phyloP scores from a whole-genome alignment of 179 eudicot species.

The Silene noctiflora region DNA sequence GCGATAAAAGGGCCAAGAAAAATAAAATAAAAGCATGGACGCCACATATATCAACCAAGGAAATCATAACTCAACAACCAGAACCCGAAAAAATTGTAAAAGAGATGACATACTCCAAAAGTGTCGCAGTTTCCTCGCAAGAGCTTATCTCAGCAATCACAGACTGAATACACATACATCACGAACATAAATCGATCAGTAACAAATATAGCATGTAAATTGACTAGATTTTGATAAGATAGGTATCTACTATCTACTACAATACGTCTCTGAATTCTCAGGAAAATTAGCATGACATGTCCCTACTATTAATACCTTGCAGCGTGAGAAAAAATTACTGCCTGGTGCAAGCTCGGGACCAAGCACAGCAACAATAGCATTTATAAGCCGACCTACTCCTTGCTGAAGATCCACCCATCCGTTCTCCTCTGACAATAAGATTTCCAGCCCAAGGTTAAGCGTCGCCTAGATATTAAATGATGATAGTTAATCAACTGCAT shows the following conservation, averaged over 20 bases:
- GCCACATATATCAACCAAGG: conserved; percentile 1
- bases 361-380: conserved; percentile 97
- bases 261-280: not conserved
- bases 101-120: conserved; percentile 70
- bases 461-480: conserved; percentile 58
- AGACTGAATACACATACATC: conserved; percentile 46
- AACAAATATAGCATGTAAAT: not conserved
- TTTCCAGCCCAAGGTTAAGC: conserved; percentile 86
- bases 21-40: not conserved
- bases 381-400: conserved; percentile 90
- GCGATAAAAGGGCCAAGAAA: not conserved
- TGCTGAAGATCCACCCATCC: conserved; percentile 94
- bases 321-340: conserved; percentile 95
- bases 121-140: conserved; percentile 78
- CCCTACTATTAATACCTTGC: conserved; percentile 58
- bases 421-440: conserved; percentile 82
- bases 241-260: not conserved
- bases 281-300: not conserved
- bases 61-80: conserved; percentile 9
- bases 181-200: conserved; percentile 12
- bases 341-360: conserved; percentile 99
- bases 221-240: not conserved
- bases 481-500: not conserved
- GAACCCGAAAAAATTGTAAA: conserved; percentile 15
- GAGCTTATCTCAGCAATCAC: conserved; percentile 95